These are phyloP conservation scores for Apiospora phragmitis DNA, from an alignment of 2,329 filamentous ascomycete species.

Conservation along the genomic window DNA sequence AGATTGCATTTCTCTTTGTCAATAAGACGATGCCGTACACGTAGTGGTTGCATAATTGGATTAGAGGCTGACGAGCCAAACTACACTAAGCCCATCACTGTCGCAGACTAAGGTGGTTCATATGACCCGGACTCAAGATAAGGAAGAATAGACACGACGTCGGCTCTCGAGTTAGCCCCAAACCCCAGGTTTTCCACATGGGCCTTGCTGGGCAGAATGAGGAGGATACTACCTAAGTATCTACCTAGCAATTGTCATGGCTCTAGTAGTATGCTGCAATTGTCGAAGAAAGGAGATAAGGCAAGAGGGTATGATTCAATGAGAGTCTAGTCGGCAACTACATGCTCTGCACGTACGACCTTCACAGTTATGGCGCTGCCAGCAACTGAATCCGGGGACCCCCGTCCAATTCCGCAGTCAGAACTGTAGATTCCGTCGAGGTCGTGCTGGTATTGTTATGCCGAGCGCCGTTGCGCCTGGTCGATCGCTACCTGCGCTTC, in stretches of 20 bases:
- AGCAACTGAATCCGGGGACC: not conserved
- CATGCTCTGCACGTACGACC: not conserved
- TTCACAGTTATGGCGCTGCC: not conserved
- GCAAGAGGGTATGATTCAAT: not conserved
- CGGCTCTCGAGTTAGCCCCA: not conserved
- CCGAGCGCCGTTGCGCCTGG: not conserved
- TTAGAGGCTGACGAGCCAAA: conserved; percentile 2
- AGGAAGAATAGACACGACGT: not conserved
- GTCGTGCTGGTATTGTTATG: not conserved
- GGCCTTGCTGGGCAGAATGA: not conserved
- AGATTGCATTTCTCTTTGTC: not conserved
- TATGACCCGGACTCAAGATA: not conserved
- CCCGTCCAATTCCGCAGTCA: not conserved
- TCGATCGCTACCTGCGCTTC: conserved; percentile 1
- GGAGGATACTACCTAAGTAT: not conserved
- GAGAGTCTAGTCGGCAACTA: not conserved
- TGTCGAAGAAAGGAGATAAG: not conserved
- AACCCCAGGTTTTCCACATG: not conserved
- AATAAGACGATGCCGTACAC: not conserved
- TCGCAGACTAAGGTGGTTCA: not conserved
- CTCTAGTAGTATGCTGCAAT: not conserved
- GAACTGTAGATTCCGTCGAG: not conserved
- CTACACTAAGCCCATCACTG: not conserved
- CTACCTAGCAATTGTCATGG: not conserved
- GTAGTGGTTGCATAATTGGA: conserved; percentile 7